A percentile compares a stretch with the other conserved stretches of the same genome.
phyloP scores from a whole-genome alignment of 139 green algal genomes.

The Nannochloris sp. region DNA sequence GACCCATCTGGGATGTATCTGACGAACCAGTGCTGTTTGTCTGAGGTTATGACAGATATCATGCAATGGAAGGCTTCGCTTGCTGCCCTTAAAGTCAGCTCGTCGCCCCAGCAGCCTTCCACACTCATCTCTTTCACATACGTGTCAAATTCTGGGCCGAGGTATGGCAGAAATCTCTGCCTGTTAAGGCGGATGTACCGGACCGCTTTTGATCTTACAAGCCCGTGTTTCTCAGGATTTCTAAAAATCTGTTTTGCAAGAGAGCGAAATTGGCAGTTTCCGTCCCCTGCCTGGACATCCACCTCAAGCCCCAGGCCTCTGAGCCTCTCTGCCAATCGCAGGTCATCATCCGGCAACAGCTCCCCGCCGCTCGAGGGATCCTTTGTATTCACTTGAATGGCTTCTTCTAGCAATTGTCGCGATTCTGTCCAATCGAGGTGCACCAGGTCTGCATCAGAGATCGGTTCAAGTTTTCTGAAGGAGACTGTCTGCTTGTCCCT shows the following conservation, averaged over 20 bases:
- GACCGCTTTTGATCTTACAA: conserved; percentile 34
- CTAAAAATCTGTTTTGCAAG: conserved; percentile 49
- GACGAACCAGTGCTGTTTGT: conserved; percentile 51
- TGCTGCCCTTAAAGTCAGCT: conserved; percentile 58
- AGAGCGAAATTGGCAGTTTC: conserved; percentile 60
- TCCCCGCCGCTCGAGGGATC: neutral
- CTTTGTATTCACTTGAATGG: conserved; percentile 24
- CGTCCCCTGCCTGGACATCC: conserved; percentile 42
- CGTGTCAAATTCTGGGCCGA: conserved; percentile 26
- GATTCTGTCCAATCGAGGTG: conserved; percentile 28
- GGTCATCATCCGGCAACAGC: conserved; percentile 7
- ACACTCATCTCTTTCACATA: conserved; percentile 42
- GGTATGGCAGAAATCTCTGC: conserved; percentile 37
- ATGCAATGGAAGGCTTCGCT: conserved; percentile 44
- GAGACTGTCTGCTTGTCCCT: too few species aligned
- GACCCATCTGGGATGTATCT: conserved; percentile 29
- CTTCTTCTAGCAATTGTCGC: conserved; percentile 28
- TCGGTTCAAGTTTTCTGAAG: neutral
- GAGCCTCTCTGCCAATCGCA: conserved; percentile 34
- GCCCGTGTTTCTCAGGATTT: conserved; percentile 29
- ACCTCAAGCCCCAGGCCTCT: conserved; percentile 48
- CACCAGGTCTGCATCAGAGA: neutral
- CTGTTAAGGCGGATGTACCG: conserved; percentile 33
- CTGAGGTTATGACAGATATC: conserved; percentile 49
- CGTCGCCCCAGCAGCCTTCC: conserved; percentile 55